phyloP scores from a whole-genome alignment of 768 basidiomycete species.

The Chalciporus pseudorubinellus region DNA sequence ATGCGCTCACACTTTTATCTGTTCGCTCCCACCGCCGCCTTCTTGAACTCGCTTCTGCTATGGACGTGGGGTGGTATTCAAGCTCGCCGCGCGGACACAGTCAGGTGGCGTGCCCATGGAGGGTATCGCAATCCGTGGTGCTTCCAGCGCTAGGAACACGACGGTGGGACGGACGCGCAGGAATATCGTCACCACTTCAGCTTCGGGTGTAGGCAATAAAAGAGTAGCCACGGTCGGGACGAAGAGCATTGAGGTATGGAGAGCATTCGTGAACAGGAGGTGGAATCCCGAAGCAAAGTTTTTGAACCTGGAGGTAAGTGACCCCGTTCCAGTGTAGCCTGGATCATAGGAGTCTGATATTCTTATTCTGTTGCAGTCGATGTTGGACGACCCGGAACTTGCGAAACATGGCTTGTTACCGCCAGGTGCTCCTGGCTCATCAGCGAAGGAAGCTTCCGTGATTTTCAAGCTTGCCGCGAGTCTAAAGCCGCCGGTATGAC shows the following conservation, averaged over 20 bases:
- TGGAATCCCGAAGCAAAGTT: constrained; percentile 69
- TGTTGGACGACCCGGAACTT: constrained; percentile 75
- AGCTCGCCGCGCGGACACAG: constrained; percentile 43
- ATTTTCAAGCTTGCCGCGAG: constrained; percentile 85
- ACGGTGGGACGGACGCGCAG: constrained; percentile 57
- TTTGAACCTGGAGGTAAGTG: constrained; percentile 79
- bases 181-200: constrained; percentile 48
- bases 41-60: constrained; percentile 20
- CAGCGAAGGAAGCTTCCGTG: constrained; percentile 67
- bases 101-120: constrained; percentile 40
- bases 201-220: constrained; percentile 10
- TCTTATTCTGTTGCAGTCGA: constrained; percentile 47
- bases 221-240: constrained; percentile 25
- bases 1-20: constrained; percentile 38
- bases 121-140: constrained; percentile 65
- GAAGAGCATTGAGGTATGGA: constrained; percentile 65
- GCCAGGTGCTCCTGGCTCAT: constrained; percentile 66
- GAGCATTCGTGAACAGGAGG: constrained; percentile 67
- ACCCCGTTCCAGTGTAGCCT: background rate
- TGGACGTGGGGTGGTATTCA: constrained; percentile 21
- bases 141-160: constrained; percentile 42
- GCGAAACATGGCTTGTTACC: constrained; percentile 66
- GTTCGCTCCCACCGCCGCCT: constrained; percentile 27
- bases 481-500: constrained; percentile 68
- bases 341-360: constrained; percentile 1